Evolutionary conservation across 495 filamentous ascomycete genomes (phyloP), one percentile per base, ranked within the genome.

Genomic region (Diplogelasinospora grovesii): DNA sequence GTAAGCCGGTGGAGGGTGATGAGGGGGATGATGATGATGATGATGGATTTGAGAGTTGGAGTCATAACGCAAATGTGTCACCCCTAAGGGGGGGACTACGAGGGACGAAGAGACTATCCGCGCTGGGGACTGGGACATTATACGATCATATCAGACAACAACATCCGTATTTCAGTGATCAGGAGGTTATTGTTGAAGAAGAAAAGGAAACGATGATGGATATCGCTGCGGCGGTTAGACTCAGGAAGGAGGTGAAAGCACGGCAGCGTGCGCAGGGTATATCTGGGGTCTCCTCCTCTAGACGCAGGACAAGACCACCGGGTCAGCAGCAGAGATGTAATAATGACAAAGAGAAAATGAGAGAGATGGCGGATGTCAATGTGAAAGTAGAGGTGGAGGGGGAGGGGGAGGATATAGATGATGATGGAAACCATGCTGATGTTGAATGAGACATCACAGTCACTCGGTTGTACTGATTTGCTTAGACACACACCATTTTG

Each of bases 171-270:
- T 6, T 27, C 13, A 20, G 41, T 22, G 19, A 35, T 18, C 39
- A 24, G 19, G 15, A 43, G 10, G 31, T 39, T 27, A 45, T 39
- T 19, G n/a, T n/a, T n/a, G 27, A 39, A 24, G 42, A 57, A 44
- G 47, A 54, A 34, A 22, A 45, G 30, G 10, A 41, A 10, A 50
- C 53, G 11, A 47, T 52, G 16, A 41, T 54, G 8, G 57, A 63
- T 31, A 43, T 53, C 11, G 33, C 54, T 0, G 46, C 42, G 5
- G 48, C 59, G 4, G 56, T 60, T 3, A 49, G 39, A 36, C 37
- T 61, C 35, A 43, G 61, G 23, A 62, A 61, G 46, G 50, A 66
- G 16, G 46, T 36, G 4, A 68, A 59, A 42, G 34, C 57, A 9
- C 39, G 26, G 8, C 49, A 56, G 40, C 39, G 61, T 7, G 44